A percentile compares a stretch with the other conserved stretches of the same genome.
Conservation (phyloP, 2,329 filamentous ascomycete genomes). For the Epicoccum sorghinum region DNA sequence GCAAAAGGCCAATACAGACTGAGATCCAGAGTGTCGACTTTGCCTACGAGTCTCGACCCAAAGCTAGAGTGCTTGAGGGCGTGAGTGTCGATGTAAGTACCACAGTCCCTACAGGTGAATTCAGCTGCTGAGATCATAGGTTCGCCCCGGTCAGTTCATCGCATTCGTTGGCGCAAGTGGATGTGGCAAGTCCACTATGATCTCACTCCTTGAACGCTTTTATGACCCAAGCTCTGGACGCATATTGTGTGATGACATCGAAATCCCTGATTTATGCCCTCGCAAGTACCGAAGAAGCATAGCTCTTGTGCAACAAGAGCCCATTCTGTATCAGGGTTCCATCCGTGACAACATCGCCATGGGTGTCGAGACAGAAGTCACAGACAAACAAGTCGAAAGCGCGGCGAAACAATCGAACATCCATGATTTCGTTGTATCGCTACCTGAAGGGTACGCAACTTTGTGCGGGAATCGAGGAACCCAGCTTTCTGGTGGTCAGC, state of each 20-base stretch:
- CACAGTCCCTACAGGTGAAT: too few species aligned
- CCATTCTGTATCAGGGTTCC: slow-evolving; percentile 90
- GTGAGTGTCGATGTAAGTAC: slow-evolving; percentile 66
- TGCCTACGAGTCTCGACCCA: slow-evolving; percentile 80
- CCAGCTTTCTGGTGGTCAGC: slow-evolving; percentile 75
- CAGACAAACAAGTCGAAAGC: slow-evolving; percentile 73
- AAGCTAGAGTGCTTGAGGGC: slow-evolving; percentile 79
- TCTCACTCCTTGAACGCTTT: slow-evolving; percentile 89
- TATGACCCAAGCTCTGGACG: slow-evolving; percentile 85
- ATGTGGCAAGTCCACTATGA: slow-evolving; percentile 93
- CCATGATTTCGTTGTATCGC: slow-evolving; percentile 36
- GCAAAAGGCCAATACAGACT: slow-evolving; percentile 41
- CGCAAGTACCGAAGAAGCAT: slow-evolving; percentile 84
- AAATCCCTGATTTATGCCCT: slow-evolving; percentile 75
- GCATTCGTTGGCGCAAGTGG: slow-evolving; percentile 91
- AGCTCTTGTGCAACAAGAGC: slow-evolving; percentile 91
- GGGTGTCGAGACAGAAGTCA: slow-evolving; percentile 64
- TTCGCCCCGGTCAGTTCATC: slow-evolving; percentile 70
- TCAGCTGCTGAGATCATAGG: not conserved
- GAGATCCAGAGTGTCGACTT: slow-evolving; percentile 70
- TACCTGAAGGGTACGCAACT: slow-evolving; percentile 61
- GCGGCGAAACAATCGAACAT: slow-evolving; percentile 72
- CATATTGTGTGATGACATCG: slow-evolving; percentile 78
- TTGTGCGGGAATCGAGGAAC: slow-evolving; percentile 42
- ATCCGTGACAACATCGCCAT: slow-evolving; percentile 90